These are phyloP conservation scores for Panicum hallii DNA, from an alignment of 202 grass and related monocot genomes.

Conservation along the genomic window DNA sequence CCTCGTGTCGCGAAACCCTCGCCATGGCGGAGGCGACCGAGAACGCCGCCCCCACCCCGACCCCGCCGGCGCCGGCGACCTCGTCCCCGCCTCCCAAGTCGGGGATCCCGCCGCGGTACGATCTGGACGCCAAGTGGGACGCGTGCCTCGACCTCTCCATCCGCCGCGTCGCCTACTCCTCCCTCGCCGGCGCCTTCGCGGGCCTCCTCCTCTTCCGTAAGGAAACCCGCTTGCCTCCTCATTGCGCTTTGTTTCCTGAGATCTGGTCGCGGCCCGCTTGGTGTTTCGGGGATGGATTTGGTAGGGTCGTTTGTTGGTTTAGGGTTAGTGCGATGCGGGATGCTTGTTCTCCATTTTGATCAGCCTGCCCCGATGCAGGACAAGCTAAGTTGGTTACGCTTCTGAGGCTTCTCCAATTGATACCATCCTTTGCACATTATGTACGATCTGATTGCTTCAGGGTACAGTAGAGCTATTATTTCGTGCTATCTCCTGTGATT, in stretches of 20 bases:
- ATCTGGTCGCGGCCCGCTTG: conserved; percentile 22
- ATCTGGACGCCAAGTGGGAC: conserved; percentile 89
- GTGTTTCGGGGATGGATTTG: not conserved
- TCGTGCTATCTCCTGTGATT: not conserved
- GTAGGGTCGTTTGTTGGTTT: conserved; percentile 5
- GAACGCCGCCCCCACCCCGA: conserved; percentile 41
- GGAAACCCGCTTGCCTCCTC: not conserved
- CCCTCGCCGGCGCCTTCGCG: conserved; percentile 73
- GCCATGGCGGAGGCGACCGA: conserved; percentile 62
- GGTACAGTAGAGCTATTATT: not conserved
- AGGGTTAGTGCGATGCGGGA: conserved; percentile 21
- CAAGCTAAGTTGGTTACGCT: not conserved
- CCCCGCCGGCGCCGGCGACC: not conserved
- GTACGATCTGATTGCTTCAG: conserved; percentile 5
- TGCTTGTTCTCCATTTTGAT: conserved; percentile 1
- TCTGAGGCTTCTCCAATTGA: not conserved
- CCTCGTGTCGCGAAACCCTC: conserved; percentile 37
- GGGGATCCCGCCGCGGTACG: conserved; percentile 63
- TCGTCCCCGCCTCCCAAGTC: conserved; percentile 34
- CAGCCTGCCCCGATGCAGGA: not conserved
- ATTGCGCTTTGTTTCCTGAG: not conserved
- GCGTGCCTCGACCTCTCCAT: conserved; percentile 90
- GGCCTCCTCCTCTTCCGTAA: conserved; percentile 88
- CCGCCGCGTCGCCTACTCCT: conserved; percentile 85
- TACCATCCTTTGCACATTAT: not conserved